Base-by-base conservation (phyloP, 192 early-diverging fungal genomes). In the Phycomyces nitens region DNA sequence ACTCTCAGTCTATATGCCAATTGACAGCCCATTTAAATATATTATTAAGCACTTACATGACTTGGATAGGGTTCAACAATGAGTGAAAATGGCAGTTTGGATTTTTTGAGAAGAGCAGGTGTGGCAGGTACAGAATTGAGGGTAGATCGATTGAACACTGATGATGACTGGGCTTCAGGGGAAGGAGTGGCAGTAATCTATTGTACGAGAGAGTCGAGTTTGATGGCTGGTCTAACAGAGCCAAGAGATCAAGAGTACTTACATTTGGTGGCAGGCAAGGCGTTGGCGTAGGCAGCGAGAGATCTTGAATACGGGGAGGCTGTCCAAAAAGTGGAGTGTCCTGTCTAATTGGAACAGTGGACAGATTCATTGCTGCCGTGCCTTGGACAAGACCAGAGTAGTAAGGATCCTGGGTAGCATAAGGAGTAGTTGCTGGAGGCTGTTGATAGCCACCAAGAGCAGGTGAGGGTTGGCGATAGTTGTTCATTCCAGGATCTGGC, bases 11-110 rank as follows among this genome's bases (percentile, higher is more conserved):
- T 59, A 0, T 47, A 22, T 60, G 4, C 84, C 73, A 95, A 92
- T 8, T 83, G 18, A 11, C 11, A 42, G 14, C 41, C 41, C 14
- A 14, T 42, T 42, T 14, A 7, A 47, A 47, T 47, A 14, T 47
- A 47, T 47, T n/a, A n/a, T n/a, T n/a, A n/a, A n/a, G n/a, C n/a
- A 70, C 43, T 77, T 82, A 57, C 93, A 41, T 52, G 68, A 10
- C 92, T 87, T 0, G 92, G 91, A 41, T 95, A 78, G 16, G 95
- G 95, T 73, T 95, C 92, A 44, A 98, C 75, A 53, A 96, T 75
- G 60, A 94, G 73, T 29, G 89, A 94, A 38, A 96, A 71, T 23
- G 94, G 94, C 51, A 98, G 68, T 43, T 85, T 78, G 23, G 91
- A 85, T 23, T 80, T 77, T 57, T 88, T 90, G 42, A 87, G 71